These are phyloP conservation scores for Cytospora piceicola DNA, from an alignment of 2,329 filamentous ascomycete species.

Conservation along the genomic window DNA sequence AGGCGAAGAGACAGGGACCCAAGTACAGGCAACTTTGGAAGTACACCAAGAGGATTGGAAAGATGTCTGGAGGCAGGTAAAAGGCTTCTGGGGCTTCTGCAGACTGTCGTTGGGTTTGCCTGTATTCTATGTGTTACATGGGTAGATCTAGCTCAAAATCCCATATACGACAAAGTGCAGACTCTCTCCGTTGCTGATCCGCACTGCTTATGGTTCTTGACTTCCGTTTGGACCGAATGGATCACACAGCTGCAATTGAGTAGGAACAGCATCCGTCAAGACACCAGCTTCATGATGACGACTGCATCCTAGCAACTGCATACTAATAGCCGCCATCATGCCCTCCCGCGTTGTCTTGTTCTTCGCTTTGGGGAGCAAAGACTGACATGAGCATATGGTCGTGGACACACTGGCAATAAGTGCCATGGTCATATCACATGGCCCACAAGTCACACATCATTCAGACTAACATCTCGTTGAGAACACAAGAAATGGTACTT, in stretches of 20 bases:
- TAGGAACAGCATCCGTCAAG: not conserved
- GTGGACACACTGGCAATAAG: not conserved
- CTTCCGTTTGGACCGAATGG: not conserved
- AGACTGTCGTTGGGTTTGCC: not conserved
- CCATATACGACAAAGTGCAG: not conserved
- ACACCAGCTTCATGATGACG: not conserved
- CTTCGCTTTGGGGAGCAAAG: not conserved
- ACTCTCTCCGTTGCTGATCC: not conserved
- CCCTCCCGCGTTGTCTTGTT: not conserved
- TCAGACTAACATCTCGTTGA: not conserved
- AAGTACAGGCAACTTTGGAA: constrained; percentile 69
- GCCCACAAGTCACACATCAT: not conserved
- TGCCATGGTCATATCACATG: not conserved
- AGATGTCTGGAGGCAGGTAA: constrained; percentile 27
- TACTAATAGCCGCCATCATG: not conserved
- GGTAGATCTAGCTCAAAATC: not conserved
- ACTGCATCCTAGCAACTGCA: not conserved
- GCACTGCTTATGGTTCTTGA: not conserved
- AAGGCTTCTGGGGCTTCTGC: not conserved
- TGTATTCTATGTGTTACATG: not conserved
- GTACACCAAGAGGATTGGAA: constrained; percentile 62
- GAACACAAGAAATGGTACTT: constrained; percentile 3
- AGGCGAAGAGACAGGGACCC: constrained; percentile 65
- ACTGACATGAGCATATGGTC: not conserved
- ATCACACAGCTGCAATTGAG: not conserved